Percentiles rank a stretch among this genome's conserved stretches.
phyloP scores from a whole-genome alignment of 345 rosid genomes.

The Eucalyptus tenuipes region DNA sequence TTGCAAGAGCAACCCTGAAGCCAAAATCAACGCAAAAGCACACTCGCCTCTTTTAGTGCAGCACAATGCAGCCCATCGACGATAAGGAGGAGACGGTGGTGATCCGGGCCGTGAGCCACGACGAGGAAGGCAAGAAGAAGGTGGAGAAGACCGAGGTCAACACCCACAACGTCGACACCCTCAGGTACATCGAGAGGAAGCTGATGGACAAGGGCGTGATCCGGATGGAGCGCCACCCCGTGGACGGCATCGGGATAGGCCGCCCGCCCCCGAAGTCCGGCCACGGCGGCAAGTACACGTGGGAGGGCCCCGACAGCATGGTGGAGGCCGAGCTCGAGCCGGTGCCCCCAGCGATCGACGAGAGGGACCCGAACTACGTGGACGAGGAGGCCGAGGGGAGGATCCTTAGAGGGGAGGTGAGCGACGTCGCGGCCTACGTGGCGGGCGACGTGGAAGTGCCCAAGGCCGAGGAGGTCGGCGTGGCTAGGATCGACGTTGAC shows the following conservation, averaged over 20 bases:
- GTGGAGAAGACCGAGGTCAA: constrained; percentile 31
- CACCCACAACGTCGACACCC: constrained; percentile 39
- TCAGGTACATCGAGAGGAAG: constrained; percentile 56
- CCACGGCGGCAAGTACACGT: constrained; percentile 84
- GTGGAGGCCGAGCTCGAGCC: constrained; percentile 39
- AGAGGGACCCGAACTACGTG: constrained; percentile 67
- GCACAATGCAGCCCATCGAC: constrained; percentile 18
- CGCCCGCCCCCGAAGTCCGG: constrained; percentile 61
- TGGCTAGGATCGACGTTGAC: constrained; percentile 54
- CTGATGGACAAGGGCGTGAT: constrained; percentile 55
- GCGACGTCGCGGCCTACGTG: constrained; percentile 34
- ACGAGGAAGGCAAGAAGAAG: constrained; percentile 35
- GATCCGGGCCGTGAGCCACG: constrained; percentile 21
- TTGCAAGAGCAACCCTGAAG: neutral
- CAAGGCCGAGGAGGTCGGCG: constrained; percentile 44
- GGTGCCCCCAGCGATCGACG: constrained; percentile 51
- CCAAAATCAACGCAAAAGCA: neutral
- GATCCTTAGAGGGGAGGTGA: constrained; percentile 4
- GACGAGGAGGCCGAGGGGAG: constrained; percentile 42
- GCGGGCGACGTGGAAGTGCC: constrained; percentile 59
- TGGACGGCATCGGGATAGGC: constrained; percentile 40
- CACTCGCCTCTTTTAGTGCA: neutral
- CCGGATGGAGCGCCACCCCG: constrained; percentile 72
- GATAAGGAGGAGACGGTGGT: constrained; percentile 35
- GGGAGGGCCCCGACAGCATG: constrained; percentile 58